phyloP scores from a whole-genome alignment of 148 eudicot species.

The Rhododendron kiyosumense region DNA sequence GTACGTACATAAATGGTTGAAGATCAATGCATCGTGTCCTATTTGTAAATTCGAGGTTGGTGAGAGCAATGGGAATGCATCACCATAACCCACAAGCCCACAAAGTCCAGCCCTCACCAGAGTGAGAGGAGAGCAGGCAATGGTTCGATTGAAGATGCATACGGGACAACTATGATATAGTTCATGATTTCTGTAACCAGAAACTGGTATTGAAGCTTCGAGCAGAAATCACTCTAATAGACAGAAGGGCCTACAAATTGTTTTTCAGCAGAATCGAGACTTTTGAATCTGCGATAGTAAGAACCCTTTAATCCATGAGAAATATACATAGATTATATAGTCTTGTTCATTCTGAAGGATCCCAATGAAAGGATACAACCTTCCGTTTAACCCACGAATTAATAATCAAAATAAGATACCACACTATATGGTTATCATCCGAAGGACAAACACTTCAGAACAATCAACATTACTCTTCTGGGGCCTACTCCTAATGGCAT shows the following conservation, averaged over 20 bases:
- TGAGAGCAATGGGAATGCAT: constrained; percentile 10
- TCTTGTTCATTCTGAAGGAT: not conserved
- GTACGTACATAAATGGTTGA: constrained; percentile 36
- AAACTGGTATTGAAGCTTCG: not conserved
- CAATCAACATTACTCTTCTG: too few relatives aligned
- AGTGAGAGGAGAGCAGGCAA: not conserved
- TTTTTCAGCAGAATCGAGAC: not conserved
- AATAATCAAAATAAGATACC: too few relatives aligned
- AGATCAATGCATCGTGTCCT: constrained; percentile 42
- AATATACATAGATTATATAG: not conserved
- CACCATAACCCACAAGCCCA: not conserved
- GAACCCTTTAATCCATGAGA: not conserved
- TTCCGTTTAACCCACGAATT: too few relatives aligned
- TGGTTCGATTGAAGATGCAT: not conserved
- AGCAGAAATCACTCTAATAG: not conserved
- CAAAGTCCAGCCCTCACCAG: not conserved
- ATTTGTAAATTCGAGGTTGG: constrained; percentile 36
- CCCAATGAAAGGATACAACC: not conserved
- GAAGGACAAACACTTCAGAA: too few relatives aligned
- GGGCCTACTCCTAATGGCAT: too few relatives aligned
- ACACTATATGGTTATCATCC: too few relatives aligned
- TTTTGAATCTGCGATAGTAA: not conserved
- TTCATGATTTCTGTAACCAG: not conserved
- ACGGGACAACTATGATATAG: not conserved
- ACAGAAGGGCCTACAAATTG: not conserved